Evolutionary conservation across 192 early-diverging fungal genomes (phyloP).

Genomic region (Oehlia diaphana): DNA sequence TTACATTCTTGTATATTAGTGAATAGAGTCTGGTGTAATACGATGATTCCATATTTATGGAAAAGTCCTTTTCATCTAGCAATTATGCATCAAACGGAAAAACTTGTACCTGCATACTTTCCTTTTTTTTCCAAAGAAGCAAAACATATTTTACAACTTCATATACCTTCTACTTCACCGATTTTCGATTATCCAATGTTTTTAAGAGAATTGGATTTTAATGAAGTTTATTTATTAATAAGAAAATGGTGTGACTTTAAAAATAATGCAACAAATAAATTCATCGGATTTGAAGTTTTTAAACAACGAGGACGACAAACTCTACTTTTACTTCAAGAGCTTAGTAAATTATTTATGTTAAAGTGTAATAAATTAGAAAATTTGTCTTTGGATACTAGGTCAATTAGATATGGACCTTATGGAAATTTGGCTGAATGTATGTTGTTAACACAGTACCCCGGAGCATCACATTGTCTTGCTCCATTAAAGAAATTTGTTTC

Average conservation of each 20-base stretch:
- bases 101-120: neutral
- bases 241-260: neutral
- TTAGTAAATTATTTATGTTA: neutral
- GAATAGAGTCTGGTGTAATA: constrained; percentile 3
- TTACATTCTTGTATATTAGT: constrained; percentile 3
- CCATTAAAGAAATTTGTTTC: neutral
- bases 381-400: neutral
- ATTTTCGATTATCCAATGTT: neutral
- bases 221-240: neutral
- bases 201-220: neutral
- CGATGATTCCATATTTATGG: neutral
- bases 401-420: neutral
- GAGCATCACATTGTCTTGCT: neutral
- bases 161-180: neutral
- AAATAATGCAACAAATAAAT: neutral
- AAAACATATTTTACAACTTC: neutral
- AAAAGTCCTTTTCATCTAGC: neutral
- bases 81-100: neutral
- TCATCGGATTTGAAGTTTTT: neutral
- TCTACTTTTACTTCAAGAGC: neutral
- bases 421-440: neutral
- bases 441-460: neutral
- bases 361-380: neutral
- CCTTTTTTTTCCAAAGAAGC: neutral
- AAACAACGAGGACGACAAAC: neutral